Percentiles rank a stretch among this genome's conserved stretches.
Conservation (phyloP, 768 basidiomycete species). For the Fomitopsis serialis region DNA sequence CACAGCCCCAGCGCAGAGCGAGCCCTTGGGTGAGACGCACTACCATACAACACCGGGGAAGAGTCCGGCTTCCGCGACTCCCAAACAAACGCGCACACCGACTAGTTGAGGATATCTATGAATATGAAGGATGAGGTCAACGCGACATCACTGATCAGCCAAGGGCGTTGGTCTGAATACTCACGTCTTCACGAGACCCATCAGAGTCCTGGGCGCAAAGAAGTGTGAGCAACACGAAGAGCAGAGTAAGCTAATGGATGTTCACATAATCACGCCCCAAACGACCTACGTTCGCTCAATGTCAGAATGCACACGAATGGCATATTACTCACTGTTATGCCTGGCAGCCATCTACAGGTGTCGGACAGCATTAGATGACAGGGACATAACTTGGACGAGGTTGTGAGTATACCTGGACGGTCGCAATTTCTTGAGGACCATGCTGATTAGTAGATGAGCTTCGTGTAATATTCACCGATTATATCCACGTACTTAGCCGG, state of each 20-base stretch:
- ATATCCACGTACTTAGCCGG: constrained; percentile 52
- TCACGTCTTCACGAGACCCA: constrained; percentile 66
- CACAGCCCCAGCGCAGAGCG: neutral
- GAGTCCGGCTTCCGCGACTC: constrained; percentile 62
- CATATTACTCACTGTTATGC: constrained; percentile 44
- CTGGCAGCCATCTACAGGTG: constrained; percentile 51
- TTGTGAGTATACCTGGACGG: constrained; percentile 48
- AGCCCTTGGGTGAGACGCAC: constrained; percentile 30
- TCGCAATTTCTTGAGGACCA: constrained; percentile 57
- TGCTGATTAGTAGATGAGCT: constrained; percentile 9
- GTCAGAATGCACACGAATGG: neutral
- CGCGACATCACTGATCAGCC: too few relatives aligned
- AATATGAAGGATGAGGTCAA: neutral
- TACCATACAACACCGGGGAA: constrained; percentile 75
- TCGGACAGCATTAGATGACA: neutral
- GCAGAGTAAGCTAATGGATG: neutral
- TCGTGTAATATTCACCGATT: neutral
- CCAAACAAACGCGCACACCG: constrained; percentile 52
- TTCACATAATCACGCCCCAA: constrained; percentile 64
- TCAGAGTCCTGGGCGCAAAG: constrained; percentile 40
- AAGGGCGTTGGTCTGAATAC: neutral
- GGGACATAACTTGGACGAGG: neutral
- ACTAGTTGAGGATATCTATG: constrained; percentile 59
- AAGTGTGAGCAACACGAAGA: neutral
- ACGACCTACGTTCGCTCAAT: constrained; percentile 32